These are phyloP conservation scores for Ilex paraguariensis DNA, from an alignment of 305 asterid genomes.

Conservation along the genomic window DNA sequence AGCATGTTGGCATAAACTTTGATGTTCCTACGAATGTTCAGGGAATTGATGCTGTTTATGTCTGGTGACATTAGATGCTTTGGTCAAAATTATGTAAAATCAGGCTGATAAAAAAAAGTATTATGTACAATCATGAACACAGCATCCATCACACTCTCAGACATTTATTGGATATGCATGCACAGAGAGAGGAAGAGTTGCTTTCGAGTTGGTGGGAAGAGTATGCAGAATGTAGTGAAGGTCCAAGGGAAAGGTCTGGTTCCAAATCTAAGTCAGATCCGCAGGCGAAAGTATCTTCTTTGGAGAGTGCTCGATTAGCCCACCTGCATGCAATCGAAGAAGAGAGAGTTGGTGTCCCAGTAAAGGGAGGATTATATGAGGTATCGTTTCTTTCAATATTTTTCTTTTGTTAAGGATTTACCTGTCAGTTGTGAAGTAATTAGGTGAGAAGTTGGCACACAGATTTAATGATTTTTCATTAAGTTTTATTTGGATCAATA, in stretches of 20 bases:
- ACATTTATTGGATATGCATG: neutral
- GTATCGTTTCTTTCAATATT: slow-evolving; percentile 30
- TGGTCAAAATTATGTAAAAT: neutral
- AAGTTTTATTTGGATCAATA: too few species aligned
- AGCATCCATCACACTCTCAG: neutral
- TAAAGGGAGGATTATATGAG: slow-evolving; percentile 96
- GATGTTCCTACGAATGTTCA: neutral
- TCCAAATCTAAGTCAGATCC: slow-evolving; percentile 24
- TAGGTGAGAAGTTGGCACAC: too few species aligned
- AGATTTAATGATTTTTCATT: too few species aligned
- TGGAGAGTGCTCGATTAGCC: slow-evolving; percentile 28
- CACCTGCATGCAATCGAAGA: slow-evolving; percentile 48
- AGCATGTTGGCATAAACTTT: neutral
- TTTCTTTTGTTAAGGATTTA: neutral
- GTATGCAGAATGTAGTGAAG: slow-evolving; percentile 95
- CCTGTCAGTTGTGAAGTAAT: too few species aligned
- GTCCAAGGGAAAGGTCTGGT: slow-evolving; percentile 58
- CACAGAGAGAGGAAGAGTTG: slow-evolving; percentile 85
- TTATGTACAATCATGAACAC: too few species aligned
- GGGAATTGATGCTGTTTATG: neutral
- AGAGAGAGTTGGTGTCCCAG: slow-evolving; percentile 99
- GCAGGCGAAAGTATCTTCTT: slow-evolving; percentile 24
- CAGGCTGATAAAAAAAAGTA: neutral
- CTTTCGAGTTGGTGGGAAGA: slow-evolving; percentile 96
- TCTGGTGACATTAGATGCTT: neutral